Evolutionary conservation across 73 alveolate genomes (phyloP), one percentile per base, ranked within the genome.

Genomic region (Paramecium caudatum): DNA sequence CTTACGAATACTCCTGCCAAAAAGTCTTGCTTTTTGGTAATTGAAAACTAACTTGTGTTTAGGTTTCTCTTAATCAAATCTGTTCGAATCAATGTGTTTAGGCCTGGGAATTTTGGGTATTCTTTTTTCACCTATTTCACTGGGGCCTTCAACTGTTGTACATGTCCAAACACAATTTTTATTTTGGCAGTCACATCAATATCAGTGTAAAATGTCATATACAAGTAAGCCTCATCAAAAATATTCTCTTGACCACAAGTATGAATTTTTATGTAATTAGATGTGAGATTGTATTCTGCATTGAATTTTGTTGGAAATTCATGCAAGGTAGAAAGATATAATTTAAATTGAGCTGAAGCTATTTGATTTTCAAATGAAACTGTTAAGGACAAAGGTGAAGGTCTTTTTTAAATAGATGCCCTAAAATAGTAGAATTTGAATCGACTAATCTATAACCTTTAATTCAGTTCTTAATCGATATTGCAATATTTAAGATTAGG

Each of bases 221-320:
- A 68, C 25, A 68, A 49, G 16, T 34, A 68, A 2, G 10, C 21
- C 34, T 68, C 84, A 9, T 32, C 4, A 68, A 68, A 68, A 32
- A 68, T 34, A n/a, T 19, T 16, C 13, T 37, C 84, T 10, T 23
- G 80, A 13, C 21, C 34, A n/a, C 15, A 32, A 10, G 84, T 34
- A 37, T 32, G 37, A 6, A 68, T 68, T 32, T 68, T 68, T 17
- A 33, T 17, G 34, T 9, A 7, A 34, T 68, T 68, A 10, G 61
- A 34, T 12, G 47, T 34, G 33, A 68, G 47, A 68, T 34, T 37
- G 37, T 68, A 43, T 30, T 68, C 61, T 68, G 84, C 84, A 68
- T 68, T 68, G 34, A 68, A 68, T 68, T 68, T 68, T 12, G 84
- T 68, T 0, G 84, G 84, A 68, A 68, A 68, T 68, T 68, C 61